Conservation (phyloP, 805 yeast genomes). For the Wickerhamomyces tratensis region DNA sequence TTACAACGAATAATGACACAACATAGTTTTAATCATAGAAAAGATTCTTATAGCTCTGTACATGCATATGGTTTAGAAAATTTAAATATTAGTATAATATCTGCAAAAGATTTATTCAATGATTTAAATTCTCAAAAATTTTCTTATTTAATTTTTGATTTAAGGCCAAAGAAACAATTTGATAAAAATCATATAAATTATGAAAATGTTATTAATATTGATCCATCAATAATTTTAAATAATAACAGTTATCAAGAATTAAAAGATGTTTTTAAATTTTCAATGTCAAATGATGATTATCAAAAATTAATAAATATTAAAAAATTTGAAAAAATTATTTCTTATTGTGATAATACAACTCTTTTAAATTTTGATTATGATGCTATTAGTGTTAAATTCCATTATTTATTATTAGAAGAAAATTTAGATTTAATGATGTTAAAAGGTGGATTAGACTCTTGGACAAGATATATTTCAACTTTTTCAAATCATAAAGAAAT, state of each 20-base stretch:
- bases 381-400: constrained; percentile 21
- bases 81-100: constrained; percentile 37
- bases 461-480: constrained; percentile 26
- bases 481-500: constrained; percentile 14
- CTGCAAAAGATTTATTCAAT: constrained; percentile 29
- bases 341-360: constrained; percentile 28
- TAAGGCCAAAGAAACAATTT: constrained; percentile 25
- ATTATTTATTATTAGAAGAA: constrained; percentile 9
- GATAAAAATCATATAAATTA: constrained; percentile 26
- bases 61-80: constrained; percentile 24
- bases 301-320: constrained; percentile 20
- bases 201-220: constrained; percentile 28
- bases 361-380: constrained; percentile 21
- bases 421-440: constrained; percentile 17
- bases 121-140: constrained; percentile 31
- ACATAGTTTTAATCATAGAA: constrained; percentile 17
- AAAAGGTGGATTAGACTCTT: constrained; percentile 36
- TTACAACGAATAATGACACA: constrained; percentile 3
- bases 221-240: constrained; percentile 28
- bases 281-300: constrained; percentile 3
- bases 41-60: constrained; percentile 30
- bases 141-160: constrained; percentile 30
- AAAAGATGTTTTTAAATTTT: constrained; percentile 7
- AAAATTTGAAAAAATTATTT: constrained; percentile 25
- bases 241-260: constrained; percentile 20